These are phyloP conservation scores for Erythrobasidium hasegawianum DNA, from an alignment of 1,284 basidiomycete species.

Conservation along the genomic window DNA sequence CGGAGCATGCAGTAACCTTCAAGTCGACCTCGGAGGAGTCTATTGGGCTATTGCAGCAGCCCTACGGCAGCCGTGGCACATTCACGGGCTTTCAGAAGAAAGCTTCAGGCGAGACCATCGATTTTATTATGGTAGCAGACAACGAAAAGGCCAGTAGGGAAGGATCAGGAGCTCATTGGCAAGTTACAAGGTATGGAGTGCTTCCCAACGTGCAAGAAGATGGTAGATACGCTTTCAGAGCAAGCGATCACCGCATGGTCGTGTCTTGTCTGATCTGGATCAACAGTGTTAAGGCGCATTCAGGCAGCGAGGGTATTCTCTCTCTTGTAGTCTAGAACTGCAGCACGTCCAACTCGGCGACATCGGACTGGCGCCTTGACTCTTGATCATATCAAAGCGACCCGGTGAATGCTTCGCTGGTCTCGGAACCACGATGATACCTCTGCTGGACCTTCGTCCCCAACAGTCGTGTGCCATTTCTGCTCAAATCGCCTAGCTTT, in stretches of 20 bases:
- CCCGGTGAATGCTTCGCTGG: no score
- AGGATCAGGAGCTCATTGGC: constrained; percentile 37
- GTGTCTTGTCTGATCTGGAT: constrained; percentile 14
- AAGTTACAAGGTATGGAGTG: constrained; percentile 38
- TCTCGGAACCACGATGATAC: no score
- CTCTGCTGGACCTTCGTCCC: no score
- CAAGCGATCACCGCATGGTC: constrained; percentile 39
- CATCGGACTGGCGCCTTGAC: no score
- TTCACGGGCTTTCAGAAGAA: constrained; percentile 42
- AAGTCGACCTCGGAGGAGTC: background rate
- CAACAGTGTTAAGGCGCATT: no score
- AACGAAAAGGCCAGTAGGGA: constrained; percentile 12
- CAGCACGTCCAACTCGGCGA: no score
- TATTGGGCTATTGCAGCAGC: constrained; percentile 19
- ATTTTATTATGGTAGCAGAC: constrained; percentile 38
- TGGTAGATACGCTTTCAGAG: constrained; percentile 32
- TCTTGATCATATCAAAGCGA: no score
- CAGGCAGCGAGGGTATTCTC: no score
- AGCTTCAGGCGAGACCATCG: constrained; percentile 38
- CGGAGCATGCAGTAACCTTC: background rate
- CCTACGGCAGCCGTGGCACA: constrained; percentile 39
- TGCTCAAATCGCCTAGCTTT: background rate
- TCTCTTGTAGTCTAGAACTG: no score
- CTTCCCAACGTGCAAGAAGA: constrained; percentile 40
- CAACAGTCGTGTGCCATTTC: background rate